A percentile compares a stretch with the other conserved stretches of the same genome.
Conservation (phyloP, 1,139 yeast species). For the Suhomyces choctaworum region DNA sequence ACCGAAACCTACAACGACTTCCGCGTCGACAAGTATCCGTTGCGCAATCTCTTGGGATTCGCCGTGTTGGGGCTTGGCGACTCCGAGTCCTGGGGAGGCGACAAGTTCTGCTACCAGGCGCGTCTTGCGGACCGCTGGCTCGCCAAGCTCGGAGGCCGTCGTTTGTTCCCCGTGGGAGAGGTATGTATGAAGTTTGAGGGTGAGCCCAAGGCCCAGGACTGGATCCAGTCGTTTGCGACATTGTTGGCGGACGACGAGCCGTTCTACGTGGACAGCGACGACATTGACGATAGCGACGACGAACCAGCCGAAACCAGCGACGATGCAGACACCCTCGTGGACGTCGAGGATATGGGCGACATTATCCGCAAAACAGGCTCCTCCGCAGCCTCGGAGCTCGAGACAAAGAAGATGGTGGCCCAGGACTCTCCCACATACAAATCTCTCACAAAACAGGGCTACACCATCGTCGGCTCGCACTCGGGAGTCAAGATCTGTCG, state of each 20-base stretch:
- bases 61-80: conserved; percentile 89
- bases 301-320: conserved; percentile 46
- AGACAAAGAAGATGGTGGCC: conserved; percentile 83
- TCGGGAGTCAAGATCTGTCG: conserved; percentile 95
- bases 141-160: conserved; percentile 80
- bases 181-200: conserved; percentile 78
- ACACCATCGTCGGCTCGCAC: conserved; percentile 89
- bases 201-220: conserved; percentile 59
- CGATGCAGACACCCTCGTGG: conserved; percentile 52
- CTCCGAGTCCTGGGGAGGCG: conserved; percentile 75
- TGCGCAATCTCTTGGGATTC: conserved; percentile 68
- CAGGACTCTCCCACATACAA: conserved; percentile 86
- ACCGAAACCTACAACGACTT: conserved; percentile 82
- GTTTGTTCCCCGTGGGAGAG: conserved; percentile 83
- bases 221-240: conserved; percentile 62
- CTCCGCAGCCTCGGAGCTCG: conserved; percentile 19
- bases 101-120: conserved; percentile 86
- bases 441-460: conserved; percentile 88
- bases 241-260: conserved; percentile 69
- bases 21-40: conserved; percentile 79
- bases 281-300: conserved; percentile 40
- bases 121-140: conserved; percentile 70
- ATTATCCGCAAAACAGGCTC: conserved; percentile 44
- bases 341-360: conserved; percentile 84
- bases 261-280: conserved; percentile 46